phyloP scores from a whole-genome alignment of 2,329 filamentous ascomycete species.

The Aurifilum marmelostoma region DNA sequence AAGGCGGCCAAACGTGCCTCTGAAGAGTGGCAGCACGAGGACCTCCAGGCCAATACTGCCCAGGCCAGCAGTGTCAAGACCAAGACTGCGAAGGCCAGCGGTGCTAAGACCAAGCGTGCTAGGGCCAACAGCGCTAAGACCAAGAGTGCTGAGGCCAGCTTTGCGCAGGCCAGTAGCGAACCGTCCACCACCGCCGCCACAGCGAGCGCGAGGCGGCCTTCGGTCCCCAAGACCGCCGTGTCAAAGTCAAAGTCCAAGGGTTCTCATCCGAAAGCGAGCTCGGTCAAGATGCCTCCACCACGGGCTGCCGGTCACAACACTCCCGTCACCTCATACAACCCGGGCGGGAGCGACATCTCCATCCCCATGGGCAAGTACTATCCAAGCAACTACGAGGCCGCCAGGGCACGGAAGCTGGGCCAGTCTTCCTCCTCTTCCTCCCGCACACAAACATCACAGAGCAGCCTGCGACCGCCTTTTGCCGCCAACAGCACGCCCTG shows the following conservation, averaged over 20 bases:
- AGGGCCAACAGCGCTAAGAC: constrained; percentile 11
- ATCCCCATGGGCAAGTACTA: constrained; percentile 66
- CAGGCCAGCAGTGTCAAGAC: constrained; percentile 12
- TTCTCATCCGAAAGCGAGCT: constrained; percentile 30
- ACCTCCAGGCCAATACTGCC: constrained; percentile 29
- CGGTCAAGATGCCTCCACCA: constrained; percentile 36
- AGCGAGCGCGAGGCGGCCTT: constrained; percentile 18
- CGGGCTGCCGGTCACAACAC: constrained; percentile 39
- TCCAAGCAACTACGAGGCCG: constrained; percentile 60
- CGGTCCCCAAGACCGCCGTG: constrained; percentile 31
- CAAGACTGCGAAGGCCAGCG: background rate
- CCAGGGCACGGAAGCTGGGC: constrained; percentile 34
- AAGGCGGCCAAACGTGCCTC: constrained; percentile 7
- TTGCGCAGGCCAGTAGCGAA: background rate
- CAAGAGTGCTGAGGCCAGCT: background rate
- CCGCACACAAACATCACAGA: constrained; percentile 29
- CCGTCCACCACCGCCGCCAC: constrained; percentile 6
- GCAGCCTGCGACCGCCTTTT: constrained; percentile 33
- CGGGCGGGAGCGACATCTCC: constrained; percentile 51
- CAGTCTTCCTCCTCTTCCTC: constrained; percentile 19
- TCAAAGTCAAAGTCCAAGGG: constrained; percentile 28
- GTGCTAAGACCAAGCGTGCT: background rate
- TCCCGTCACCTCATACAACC: constrained; percentile 55
- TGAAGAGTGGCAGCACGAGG: background rate
- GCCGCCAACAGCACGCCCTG: constrained; percentile 38